These are phyloP conservation scores for Rheum nobile DNA, from an alignment of 148 eudicot genomes.

Conservation along the genomic window DNA sequence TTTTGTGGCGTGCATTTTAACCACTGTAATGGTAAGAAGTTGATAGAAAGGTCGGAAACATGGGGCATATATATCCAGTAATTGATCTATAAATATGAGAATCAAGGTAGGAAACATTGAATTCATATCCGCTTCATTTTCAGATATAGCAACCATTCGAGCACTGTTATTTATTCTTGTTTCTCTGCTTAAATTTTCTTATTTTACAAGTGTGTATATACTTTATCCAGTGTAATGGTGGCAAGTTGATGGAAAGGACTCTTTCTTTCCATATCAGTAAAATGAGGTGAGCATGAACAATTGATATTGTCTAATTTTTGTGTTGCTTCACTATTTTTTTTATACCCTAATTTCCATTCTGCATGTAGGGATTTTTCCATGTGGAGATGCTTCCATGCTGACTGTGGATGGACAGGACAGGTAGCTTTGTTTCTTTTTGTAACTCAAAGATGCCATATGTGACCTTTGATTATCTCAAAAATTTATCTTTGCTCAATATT, in stretches of 20 bases:
- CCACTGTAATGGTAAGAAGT: too few species aligned
- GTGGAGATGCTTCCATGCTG: constrained; percentile 33
- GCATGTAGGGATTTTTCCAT: constrained; percentile 29
- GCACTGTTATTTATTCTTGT: not conserved
- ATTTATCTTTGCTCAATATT: not conserved
- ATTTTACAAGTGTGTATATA: not conserved
- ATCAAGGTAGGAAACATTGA: not conserved
- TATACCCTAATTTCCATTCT: not conserved
- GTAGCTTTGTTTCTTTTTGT: constrained; percentile 13
- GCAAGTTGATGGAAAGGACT: constrained; percentile 22
- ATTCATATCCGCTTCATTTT: not conserved
- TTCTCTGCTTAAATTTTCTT: not conserved
- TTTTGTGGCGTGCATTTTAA: not conserved
- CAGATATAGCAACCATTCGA: not conserved
- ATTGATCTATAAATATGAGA: not conserved
- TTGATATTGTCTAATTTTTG: not conserved
- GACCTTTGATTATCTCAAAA: not conserved
- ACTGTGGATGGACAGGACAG: constrained; percentile 44
- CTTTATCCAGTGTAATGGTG: constrained; percentile 30
- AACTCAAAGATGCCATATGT: not conserved
- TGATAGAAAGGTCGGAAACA: not conserved
- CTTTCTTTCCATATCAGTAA: constrained; percentile 28
- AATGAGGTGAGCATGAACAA: constrained; percentile 10
- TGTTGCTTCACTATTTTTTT: not conserved
- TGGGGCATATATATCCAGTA: not conserved